Base-by-base conservation (phyloP, 2,329 filamentous ascomycete species). In the Exophiala dermatitidis region DNA sequence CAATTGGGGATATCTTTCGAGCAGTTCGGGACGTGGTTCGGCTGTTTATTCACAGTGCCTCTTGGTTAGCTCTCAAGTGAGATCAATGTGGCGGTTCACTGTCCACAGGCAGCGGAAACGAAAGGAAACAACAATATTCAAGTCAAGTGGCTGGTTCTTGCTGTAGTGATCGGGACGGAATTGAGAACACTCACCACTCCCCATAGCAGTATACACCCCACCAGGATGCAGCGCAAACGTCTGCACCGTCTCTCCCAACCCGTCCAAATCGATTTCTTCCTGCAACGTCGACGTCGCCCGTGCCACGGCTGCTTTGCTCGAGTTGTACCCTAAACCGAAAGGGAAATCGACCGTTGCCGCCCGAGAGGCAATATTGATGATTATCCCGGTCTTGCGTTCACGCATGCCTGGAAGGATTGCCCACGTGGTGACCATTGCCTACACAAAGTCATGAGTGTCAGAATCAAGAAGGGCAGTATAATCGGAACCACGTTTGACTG, bases 301-400 rank as follows among this genome's bases (percentile, higher is more conserved):
- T 28, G 53, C 50, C 7, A 56, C 10, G 2, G 31, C 40, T 1
- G 33, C 45, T 32, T 56, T 56, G 26, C 9, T 5, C 5, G 30
- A 42, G 34, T 7, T 31, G 33, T 56, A 53, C 10, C 26, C 54
- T 3, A 7, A 30, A 32, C n/a, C 30, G 30, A 46, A 49, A 1
- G 54, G 53, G 31, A 49, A 10, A 5, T 26, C 9, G 4, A 56
- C 45, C 12, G 53, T 56, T 2, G 44, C 53, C 9, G 43, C 49
- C 6, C 53, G 53, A 30, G 53, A 56, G n/a, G 53, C 49, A 26
- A 56, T 45, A 32, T 53, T 56, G 38, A 56, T 56, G 38, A 56
- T 53, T 40, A 37, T 49, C 5, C 53, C 53, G 5, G 19, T 26
- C 9, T 50, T n/a, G 28, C 50, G 53, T 28, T 43, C 37, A 7